Evolutionary conservation across 352 stramenopile genomes (phyloP), one percentile per base, ranked within the genome.

Genomic region (Phytophthora kernoviae): DNA sequence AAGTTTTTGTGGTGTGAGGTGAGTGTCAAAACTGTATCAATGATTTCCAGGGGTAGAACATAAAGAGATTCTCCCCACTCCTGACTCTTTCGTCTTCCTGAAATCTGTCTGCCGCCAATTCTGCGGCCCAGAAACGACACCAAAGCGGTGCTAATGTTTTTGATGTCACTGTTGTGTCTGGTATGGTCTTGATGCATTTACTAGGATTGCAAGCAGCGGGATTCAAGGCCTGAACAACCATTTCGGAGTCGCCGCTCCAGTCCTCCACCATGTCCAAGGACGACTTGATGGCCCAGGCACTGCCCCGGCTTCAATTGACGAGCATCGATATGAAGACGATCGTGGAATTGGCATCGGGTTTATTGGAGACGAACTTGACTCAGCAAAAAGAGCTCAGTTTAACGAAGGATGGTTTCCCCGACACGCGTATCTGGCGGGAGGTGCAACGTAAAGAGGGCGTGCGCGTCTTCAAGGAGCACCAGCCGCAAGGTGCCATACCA

Each of bases 361-460:
- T 79, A 10, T 49, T 79, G 22, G 58, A 79, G 54, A 70, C 80
- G n/a, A 81, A 81, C 34, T 43, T 88, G 22, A 47, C 39, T 49
- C 74, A 86, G 47, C 80, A 79, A 20, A 75, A 81, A 44, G 52
- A 68, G 36, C 64, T 84, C 10, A 57, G 59, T 0, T 20, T 77
- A 40, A 68, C 71, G 9, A 70, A 67, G 33, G 59, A 79, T 27
- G 68, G 74, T 1, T 65, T 83, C 21, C 59, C 80, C 4, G 76
- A 84, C 33, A 51, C 73, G n/a, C 47, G 54, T 15, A 39, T 56
- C 0, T 88, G 79, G 79, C 67, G 78, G 41, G 68, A 77, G 45
- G 43, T 86, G 45, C 65, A 73, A 40, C 66, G 70, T 12, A 79
- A 74, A 47, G 71, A 77, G 54, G 67, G 60, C 1, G 51, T 80